Evolutionary conservation across 2,329 filamentous ascomycete species (phyloP).

Genomic region (Coleophoma eucalyptorum): DNA sequence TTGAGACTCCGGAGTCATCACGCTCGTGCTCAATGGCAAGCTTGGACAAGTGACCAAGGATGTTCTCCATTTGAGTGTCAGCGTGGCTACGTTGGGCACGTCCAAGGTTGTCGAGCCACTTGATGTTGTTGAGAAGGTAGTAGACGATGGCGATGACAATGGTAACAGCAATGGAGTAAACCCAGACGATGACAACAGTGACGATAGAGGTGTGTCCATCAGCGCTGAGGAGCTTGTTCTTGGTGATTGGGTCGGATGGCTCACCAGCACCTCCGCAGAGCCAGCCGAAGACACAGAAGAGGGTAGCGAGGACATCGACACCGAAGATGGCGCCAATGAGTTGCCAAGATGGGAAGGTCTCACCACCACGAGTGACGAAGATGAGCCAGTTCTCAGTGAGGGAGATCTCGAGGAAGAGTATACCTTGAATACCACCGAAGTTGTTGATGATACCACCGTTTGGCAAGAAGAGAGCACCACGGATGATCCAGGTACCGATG

Average conservation of each 20-base stretch:
- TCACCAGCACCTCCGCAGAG: conserved; percentile 48
- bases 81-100: conserved; percentile 57
- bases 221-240: conserved; percentile 29
- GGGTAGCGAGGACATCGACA: conserved; percentile 68
- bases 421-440: conserved; percentile 70
- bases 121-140: conserved; percentile 55
- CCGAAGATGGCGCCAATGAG: conserved; percentile 66
- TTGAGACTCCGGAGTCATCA: conserved; percentile 33
- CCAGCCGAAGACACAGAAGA: conserved; percentile 76
- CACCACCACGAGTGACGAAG: conserved; percentile 70
- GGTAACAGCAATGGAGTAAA: conserved; percentile 62
- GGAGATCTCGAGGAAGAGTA: conserved; percentile 70
- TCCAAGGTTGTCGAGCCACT: conserved; percentile 57
- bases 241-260: conserved; percentile 28
- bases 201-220: conserved; percentile 46
- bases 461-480: conserved; percentile 63
- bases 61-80: conserved; percentile 64
- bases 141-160: conserved; percentile 65
- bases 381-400: conserved; percentile 77
- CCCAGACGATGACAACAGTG: conserved; percentile 62
- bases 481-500: conserved; percentile 68
- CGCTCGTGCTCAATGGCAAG: conserved; percentile 55
- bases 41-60: conserved; percentile 61
- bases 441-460: conserved; percentile 73
- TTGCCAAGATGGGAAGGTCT: conserved; percentile 73